Evolutionary conservation across 1,284 basidiomycete genomes (phyloP).

Genomic region (Acaromyces ingoldii): DNA sequence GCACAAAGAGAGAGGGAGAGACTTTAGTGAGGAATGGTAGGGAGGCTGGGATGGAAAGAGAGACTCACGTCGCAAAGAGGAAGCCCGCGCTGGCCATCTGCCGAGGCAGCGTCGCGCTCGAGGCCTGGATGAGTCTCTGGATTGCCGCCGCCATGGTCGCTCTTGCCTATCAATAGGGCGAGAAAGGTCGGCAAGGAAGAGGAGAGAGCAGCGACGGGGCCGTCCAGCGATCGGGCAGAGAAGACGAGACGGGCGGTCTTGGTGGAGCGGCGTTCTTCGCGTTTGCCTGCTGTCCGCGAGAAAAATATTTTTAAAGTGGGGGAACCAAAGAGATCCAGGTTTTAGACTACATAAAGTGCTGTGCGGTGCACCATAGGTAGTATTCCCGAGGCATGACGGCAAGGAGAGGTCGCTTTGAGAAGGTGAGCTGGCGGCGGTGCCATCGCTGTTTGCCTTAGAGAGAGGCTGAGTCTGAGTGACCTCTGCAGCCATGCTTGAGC

Average conservation of each 20-base stretch:
- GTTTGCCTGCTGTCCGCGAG: not conserved
- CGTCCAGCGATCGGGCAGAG: not conserved
- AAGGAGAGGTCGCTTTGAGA: no score
- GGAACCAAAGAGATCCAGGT: not conserved
- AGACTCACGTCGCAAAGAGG: constrained; percentile 24
- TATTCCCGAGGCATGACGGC: no score
- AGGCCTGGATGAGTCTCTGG: constrained; percentile 26
- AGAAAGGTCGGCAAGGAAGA: not conserved
- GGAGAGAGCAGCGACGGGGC: not conserved
- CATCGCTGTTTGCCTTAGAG: no score
- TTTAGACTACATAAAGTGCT: no score
- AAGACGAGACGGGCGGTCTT: not conserved
- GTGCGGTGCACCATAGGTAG: no score
- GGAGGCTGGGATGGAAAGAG: not conserved
- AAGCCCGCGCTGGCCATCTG: constrained; percentile 35
- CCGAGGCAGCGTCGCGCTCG: constrained; percentile 33
- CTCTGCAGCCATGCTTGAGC: no score
- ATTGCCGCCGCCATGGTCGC: constrained; percentile 22
- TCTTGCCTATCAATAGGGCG: not conserved
- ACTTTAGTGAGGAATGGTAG: no score
- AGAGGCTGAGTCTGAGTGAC: no score
- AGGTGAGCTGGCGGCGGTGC: no score
- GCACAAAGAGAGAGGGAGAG: not conserved
- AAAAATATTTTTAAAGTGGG: not conserved
- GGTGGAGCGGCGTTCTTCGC: not conserved